These are phyloP conservation scores for Manihot esculenta DNA, from an alignment of 441 rosid genomes.

Conservation along the genomic window DNA sequence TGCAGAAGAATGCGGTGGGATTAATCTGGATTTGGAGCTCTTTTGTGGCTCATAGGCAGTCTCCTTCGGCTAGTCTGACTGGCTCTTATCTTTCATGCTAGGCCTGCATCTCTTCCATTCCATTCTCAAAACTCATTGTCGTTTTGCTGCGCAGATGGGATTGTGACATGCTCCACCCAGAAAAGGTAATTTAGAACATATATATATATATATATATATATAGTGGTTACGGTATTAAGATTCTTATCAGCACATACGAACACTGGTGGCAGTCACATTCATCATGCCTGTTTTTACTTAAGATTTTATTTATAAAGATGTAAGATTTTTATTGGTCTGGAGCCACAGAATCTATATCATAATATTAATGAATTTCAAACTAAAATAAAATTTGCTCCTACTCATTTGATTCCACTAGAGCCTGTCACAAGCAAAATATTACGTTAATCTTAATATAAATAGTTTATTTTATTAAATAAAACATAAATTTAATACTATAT, in stretches of 20 bases:
- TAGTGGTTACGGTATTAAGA: not conserved
- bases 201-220: too few relatives aligned
- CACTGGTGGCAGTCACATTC: not conserved
- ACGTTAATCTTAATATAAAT: too few relatives aligned
- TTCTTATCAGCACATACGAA: not conserved
- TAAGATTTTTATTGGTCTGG: not conserved
- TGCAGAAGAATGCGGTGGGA: too few relatives aligned
- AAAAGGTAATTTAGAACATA: too few relatives aligned
- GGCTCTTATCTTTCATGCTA: slow-evolving; percentile 38
- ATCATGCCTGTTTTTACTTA: not conserved
- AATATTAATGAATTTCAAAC: not conserved
- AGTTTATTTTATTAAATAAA: too few relatives aligned
- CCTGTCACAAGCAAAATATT: not conserved
- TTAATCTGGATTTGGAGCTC: not conserved
- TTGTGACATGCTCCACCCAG: too few relatives aligned
- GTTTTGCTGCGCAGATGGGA: not conserved
- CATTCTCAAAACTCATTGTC: not conserved
- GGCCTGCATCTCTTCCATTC: slow-evolving; percentile 33
- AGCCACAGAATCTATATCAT: not conserved
- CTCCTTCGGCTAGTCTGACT: slow-evolving; percentile 34
- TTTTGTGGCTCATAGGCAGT: slow-evolving; percentile 23
- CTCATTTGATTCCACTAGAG: too few relatives aligned
- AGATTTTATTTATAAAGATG: not conserved
- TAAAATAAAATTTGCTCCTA: too few relatives aligned
- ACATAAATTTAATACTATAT: too few relatives aligned